Conservation (phyloP, 139 green algal species). For the Tetradesmus lagerheimii region DNA sequence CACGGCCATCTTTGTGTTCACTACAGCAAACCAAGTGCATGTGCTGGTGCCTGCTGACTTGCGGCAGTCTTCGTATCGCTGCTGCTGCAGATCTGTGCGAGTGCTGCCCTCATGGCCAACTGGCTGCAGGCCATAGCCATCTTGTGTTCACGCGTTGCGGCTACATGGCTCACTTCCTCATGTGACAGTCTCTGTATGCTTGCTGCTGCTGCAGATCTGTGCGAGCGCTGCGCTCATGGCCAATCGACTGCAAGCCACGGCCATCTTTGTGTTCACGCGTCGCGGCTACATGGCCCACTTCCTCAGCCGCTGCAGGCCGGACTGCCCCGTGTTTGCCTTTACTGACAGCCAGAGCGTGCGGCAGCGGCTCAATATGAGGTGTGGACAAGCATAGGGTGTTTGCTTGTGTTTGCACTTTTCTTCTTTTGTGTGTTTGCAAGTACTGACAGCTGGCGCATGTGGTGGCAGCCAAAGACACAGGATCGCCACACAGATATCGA, state of each 20-base stretch:
- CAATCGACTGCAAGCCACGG: slow-evolving; percentile 69
- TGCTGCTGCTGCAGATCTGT: slow-evolving; percentile 70
- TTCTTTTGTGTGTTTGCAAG: background rate
- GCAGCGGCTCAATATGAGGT: slow-evolving; percentile 80
- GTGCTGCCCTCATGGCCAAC: slow-evolving; percentile 78
- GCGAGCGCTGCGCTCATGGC: slow-evolving; percentile 75
- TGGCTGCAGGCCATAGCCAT: slow-evolving; percentile 74
- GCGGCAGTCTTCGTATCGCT: background rate
- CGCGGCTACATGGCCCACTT: slow-evolving; percentile 84
- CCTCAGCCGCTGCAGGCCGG: slow-evolving; percentile 74
- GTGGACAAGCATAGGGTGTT: slow-evolving; percentile 47
- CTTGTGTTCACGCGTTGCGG: slow-evolving; percentile 84
- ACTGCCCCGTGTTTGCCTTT: slow-evolving; percentile 91
- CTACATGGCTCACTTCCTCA: slow-evolving; percentile 84
- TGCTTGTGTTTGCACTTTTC: slow-evolving; percentile 43
- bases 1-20: slow-evolving; percentile 86
- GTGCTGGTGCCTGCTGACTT: background rate
- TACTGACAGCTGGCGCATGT: too few relatives aligned
- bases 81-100: slow-evolving; percentile 65
- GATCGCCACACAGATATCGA: too few relatives aligned
- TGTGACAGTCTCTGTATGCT: too few relatives aligned
- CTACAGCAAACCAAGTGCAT: slow-evolving; percentile 35
- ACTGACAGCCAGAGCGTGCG: slow-evolving; percentile 71
- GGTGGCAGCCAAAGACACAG: too few relatives aligned
- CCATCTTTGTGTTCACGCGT: slow-evolving; percentile 89